Evolutionary conservation across 257 asterid genomes (phyloP), one percentile per base, ranked within the genome.

Genomic region (Handroanthus guayacan): DNA sequence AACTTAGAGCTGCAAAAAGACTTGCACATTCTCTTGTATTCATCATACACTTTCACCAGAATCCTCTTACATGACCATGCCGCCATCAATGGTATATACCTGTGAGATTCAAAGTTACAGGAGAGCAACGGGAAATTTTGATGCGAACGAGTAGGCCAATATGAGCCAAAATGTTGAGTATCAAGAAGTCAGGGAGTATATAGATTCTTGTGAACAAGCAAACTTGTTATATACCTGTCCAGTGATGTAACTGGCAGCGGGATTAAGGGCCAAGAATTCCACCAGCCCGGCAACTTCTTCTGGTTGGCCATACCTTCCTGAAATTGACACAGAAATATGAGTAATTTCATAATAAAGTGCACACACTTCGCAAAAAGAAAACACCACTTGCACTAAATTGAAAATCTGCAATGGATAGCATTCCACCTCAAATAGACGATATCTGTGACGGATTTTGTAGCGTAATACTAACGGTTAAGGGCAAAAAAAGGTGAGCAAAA

Each of bases 261-360:
- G 84, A 80, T 62, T 79, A 55, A 81, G 81, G 13, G 86, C 84
- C 78, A 84, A 71, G 76, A 82, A 82, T 55, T 79, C 84, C n/a
- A 82, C 86, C 14, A 82, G 82, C 31, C 84, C 81, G 13, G 86
- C 86, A 75, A 82, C 84, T 79, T 82, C 86, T 78, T 82, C 86
- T 6, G 84, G 81, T 72, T 62, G 73, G 62, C 86, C 84, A 67
- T 82, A 82, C 54, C 86, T 56, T 72, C 84, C 83, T 82, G 78
- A 25, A 78, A 62, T 16, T 39, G 25, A 38, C 10, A 67, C 16
- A 55, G 41, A 48, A 56, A 44, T 37, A 0, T 4, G 11, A n/a
- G 54, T 45, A 62, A 16, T 44, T 5, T 4, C 45, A 5, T 41
- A 41, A 41, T 0, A 41, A 41, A 41, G 8, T 25, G 31, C 31